A percentile compares a stretch with the other conserved stretches of the same genome.
These are phyloP conservation scores for Fusarium acutatum DNA, from an alignment of 2,329 filamentous ascomycete genomes.

Conservation along the genomic window DNA sequence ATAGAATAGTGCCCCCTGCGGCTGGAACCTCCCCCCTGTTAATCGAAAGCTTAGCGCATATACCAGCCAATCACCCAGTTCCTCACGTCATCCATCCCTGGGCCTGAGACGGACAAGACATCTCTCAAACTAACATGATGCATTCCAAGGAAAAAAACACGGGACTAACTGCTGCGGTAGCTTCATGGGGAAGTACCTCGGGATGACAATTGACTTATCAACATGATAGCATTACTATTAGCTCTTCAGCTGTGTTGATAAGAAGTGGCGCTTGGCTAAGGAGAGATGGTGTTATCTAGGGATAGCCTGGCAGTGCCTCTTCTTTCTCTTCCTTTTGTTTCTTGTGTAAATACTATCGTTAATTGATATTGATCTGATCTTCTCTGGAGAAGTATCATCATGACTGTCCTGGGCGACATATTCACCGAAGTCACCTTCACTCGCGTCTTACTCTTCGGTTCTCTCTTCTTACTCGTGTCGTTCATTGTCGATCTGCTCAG, in stretches of 20 bases:
- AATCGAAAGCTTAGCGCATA: neutral
- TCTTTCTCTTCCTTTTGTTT: neutral
- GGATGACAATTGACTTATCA: neutral
- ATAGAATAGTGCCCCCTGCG: neutral
- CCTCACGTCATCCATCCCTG: conserved; percentile 6
- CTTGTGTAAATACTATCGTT: neutral
- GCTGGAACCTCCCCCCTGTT: conserved; percentile 3
- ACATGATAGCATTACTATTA: neutral
- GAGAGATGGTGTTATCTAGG: neutral
- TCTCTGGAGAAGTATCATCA: conserved; percentile 2
- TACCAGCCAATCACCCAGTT: neutral
- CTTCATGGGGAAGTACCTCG: neutral
- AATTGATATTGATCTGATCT: neutral
- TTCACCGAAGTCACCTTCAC: conserved; percentile 44
- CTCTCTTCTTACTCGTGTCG: conserved; percentile 48
- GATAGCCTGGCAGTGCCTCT: neutral
- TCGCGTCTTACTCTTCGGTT: conserved; percentile 40
- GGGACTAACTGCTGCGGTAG: neutral
- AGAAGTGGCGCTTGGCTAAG: neutral
- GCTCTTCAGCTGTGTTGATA: neutral
- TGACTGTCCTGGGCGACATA: conserved; percentile 21
- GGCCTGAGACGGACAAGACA: conserved; percentile 13
- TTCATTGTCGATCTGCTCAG: conserved; percentile 52
- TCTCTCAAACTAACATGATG: conserved; percentile 5
- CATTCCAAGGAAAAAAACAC: neutral